Conservation (phyloP, 148 eudicot genomes). For the Vaccinium corymbosum region DNA sequence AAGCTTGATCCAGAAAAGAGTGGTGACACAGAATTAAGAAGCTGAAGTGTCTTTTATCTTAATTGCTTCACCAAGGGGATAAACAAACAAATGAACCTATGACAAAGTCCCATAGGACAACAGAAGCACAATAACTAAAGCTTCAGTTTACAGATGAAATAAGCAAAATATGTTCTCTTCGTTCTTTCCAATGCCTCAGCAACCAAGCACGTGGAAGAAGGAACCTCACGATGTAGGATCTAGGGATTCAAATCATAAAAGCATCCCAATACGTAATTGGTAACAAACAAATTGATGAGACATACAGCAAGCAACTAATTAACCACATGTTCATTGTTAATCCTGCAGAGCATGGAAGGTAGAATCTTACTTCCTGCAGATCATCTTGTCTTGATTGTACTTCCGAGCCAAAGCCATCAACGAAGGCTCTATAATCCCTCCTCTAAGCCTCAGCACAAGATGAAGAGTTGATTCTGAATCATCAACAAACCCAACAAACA, state of each 20-base stretch:
- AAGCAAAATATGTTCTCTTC: too few relatives aligned
- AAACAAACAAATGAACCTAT: neutral
- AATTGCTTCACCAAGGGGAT: neutral
- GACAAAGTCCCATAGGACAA: neutral
- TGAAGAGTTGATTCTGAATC: constrained; percentile 33
- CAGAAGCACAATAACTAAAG: too few relatives aligned
- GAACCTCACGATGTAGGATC: neutral
- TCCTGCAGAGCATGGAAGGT: neutral
- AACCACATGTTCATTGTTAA: neutral
- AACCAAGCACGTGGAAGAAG: neutral
- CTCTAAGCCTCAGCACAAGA: constrained; percentile 33
- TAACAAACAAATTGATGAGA: neutral
- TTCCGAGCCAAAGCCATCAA: constrained; percentile 41
- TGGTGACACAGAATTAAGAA: neutral
- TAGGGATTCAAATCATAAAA: neutral
- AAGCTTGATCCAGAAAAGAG: neutral
- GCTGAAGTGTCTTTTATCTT: neutral
- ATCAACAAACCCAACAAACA: neutral
- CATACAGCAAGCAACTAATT: neutral
- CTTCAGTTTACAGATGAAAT: too few relatives aligned
- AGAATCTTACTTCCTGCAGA: constrained; percentile 37
- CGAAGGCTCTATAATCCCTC: constrained; percentile 34
- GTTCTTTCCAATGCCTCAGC: too few relatives aligned
- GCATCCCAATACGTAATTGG: neutral
- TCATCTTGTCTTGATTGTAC: constrained; percentile 36